These are phyloP conservation scores for Blastobotrys mokoenaii DNA, from an alignment of 805 yeast genomes.

Conservation along the genomic window DNA sequence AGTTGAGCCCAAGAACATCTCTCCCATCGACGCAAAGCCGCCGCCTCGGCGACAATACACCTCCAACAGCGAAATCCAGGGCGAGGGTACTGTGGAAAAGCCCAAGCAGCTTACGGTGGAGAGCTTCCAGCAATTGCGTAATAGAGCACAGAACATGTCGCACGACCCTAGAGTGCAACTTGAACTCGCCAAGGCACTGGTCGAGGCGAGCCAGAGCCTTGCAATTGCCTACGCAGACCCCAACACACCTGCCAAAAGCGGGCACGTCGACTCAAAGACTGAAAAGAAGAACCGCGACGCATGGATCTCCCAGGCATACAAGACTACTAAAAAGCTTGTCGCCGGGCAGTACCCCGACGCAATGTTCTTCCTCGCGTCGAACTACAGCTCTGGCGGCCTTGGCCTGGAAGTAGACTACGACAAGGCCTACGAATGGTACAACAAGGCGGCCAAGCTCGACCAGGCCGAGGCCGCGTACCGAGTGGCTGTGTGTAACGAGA, in stretches of 20 bases:
- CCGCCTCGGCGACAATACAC: slow-evolving; percentile 10
- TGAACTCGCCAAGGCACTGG: slow-evolving; percentile 50
- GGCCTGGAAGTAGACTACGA: slow-evolving; percentile 48
- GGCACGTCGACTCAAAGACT: slow-evolving; percentile 35
- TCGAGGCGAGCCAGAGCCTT: slow-evolving; percentile 36
- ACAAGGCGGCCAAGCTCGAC: slow-evolving; percentile 48
- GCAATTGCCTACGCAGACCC: slow-evolving; percentile 32
- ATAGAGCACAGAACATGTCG: slow-evolving; percentile 25
- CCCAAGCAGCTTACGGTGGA: slow-evolving; percentile 22
- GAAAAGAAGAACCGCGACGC: slow-evolving; percentile 44
- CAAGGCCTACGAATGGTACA: slow-evolving; percentile 53
- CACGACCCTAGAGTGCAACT: slow-evolving; percentile 45
- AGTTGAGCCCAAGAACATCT: not conserved
- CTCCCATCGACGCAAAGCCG: slow-evolving; percentile 2
- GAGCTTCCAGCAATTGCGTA: slow-evolving; percentile 23
- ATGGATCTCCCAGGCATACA: slow-evolving; percentile 49
- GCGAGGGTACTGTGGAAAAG: not conserved
- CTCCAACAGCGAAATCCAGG: not conserved
- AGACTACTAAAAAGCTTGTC: slow-evolving; percentile 49
- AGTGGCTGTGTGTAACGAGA: slow-evolving; percentile 62
- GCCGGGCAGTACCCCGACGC: slow-evolving; percentile 43
- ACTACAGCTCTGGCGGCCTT: slow-evolving; percentile 43
- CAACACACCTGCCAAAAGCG: slow-evolving; percentile 31
- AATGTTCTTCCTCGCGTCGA: slow-evolving; percentile 49
- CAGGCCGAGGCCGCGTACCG: slow-evolving; percentile 59